Evolutionary conservation across 768 basidiomycete genomes (phyloP), one percentile per base, ranked within the genome.

Genomic region (Strobilomyces confusus): DNA sequence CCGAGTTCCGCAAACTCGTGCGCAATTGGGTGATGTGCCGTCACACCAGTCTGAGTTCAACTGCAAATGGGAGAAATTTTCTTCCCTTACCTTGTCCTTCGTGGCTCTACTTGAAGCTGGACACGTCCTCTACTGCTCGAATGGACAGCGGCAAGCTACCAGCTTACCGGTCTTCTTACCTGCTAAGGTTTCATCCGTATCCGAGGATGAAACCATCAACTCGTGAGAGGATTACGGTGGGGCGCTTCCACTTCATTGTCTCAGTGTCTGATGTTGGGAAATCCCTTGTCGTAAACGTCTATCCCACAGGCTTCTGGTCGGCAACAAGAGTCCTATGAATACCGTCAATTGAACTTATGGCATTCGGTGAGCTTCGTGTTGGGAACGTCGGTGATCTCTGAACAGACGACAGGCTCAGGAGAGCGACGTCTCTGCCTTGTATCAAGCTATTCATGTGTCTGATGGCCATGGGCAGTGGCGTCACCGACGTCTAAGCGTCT

Each of bases 1-100:
- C 46, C 52, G 50, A 61, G 56, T 54, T 58, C 56, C 52, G 58
- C 60, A 53, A 50, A 48, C 42, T 48, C 50, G 45, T 52, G 48
- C 58, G 61, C 54, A 51, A 63, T 64, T 64, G 64, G 61, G 54
- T 52, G 59, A 49, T 66, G 55, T 64, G 63, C 63, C 61, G 64
- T 64, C 54, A 64, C n/a, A n/a, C n/a, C n/a, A n/a, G 44, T 58
- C 32, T 58, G 58, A 58, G 52, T 56, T 58, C 29, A 41, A 48
- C 54, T 53, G 22, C 17, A 63, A 67, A 65, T 48, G 51, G 50
- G 37, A 40, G 32, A 43, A 34, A 25, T 36, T 61, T n/a, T 49
- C 52, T 25, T 29, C 36, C 32, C 13, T 41, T 8, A 4, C 23
- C 37, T 36, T 42, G 13, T n/a, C 20, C 45, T 52, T 57, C 22